Percentiles rank a stretch among this genome's conserved stretches.
phyloP scores from a whole-genome alignment of 495 filamentous ascomycete genomes.

The Trichoderma asperelloides region DNA sequence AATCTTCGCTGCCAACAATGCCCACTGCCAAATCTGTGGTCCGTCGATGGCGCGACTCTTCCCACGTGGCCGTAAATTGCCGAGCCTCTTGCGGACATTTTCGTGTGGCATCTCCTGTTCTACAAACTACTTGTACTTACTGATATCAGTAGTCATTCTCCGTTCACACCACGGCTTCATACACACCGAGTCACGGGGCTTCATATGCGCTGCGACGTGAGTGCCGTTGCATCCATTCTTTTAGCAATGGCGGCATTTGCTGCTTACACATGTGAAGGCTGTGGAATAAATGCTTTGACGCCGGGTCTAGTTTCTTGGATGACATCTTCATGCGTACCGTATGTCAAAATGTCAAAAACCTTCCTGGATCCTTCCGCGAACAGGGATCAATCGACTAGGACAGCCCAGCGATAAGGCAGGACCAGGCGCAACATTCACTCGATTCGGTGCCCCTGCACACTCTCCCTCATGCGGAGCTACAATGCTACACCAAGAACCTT shows the following conservation, averaged over 20 bases:
- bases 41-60: conserved; percentile 1
- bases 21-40: not conserved
- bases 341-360: not conserved
- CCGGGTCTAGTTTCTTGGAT: not conserved
- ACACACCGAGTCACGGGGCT: not conserved
- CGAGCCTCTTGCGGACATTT: not conserved
- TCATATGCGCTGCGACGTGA: not conserved
- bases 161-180: not conserved
- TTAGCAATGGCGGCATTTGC: not conserved
- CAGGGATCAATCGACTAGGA: not conserved
- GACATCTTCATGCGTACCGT: not conserved
- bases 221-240: not conserved
- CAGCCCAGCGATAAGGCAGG: not conserved
- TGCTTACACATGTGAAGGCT: not conserved
- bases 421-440: conserved; percentile 5
- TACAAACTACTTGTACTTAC: too few species aligned
- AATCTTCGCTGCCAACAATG: not conserved
- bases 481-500: not conserved
- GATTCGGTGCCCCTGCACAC: not conserved
- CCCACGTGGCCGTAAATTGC: not conserved
- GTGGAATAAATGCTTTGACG: not conserved
- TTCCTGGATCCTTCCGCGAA: not conserved
- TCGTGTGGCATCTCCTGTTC: too few species aligned
- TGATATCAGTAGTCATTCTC: too few species aligned
- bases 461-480: not conserved